Conservation (phyloP, 2,329 filamentous ascomycete genomes). For the Bipolaris victoriae region DNA sequence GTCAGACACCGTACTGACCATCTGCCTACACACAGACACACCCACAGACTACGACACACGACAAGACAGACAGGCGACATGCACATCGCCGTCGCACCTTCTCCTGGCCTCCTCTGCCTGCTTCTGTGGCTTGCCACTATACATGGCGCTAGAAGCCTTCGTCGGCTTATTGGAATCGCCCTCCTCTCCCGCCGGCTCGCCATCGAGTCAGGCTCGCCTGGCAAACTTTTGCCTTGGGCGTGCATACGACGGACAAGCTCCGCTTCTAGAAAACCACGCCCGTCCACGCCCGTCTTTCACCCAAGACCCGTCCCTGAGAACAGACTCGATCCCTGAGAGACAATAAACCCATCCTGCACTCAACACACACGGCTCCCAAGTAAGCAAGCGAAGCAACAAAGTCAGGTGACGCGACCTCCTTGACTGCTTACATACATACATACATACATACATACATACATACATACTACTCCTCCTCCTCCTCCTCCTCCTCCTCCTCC, state of each 20-base stretch:
- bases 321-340: background rate
- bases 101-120: constrained; percentile 4
- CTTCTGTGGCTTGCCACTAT: constrained; percentile 17
- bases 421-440: too few species aligned
- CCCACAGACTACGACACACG: background rate
- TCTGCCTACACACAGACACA: too few species aligned
- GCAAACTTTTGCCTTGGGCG: constrained; percentile 23
- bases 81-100: constrained; percentile 8
- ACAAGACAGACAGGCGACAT: background rate
- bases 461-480: too few species aligned
- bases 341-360: background rate
- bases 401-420: background rate
- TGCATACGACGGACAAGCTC: constrained; percentile 8
- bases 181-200: constrained; percentile 10
- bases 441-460: too few species aligned
- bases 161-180: constrained; percentile 15
- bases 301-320: background rate
- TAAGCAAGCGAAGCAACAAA: background rate
- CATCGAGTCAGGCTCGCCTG: constrained; percentile 23
- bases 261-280: constrained; percentile 10
- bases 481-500: too few species aligned
- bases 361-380: too few species aligned
- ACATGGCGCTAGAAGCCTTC: constrained; percentile 31
- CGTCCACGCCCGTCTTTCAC: background rate
- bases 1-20: too few species aligned